These are phyloP conservation scores for Fagus sylvatica DNA, from an alignment of 306 rosid species.

Conservation along the genomic window DNA sequence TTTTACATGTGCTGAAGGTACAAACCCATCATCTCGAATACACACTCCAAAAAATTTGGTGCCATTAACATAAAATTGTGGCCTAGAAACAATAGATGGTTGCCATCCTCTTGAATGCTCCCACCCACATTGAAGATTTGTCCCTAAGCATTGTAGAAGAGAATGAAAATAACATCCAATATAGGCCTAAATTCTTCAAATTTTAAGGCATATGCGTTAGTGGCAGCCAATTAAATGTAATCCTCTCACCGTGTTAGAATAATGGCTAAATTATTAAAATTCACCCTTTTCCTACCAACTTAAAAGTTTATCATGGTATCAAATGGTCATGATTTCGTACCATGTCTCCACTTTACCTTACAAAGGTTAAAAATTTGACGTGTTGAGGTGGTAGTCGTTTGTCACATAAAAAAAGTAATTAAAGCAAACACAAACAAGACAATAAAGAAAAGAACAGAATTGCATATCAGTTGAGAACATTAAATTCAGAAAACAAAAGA, in stretches of 20 bases:
- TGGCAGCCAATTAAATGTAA: not conserved
- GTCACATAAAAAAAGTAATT: not conserved
- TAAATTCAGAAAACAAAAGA: not conserved
- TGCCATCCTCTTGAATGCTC: not conserved
- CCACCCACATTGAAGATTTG: not conserved
- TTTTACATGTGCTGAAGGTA: conserved; percentile 1
- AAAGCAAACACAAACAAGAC: not conserved
- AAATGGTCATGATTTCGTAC: too few species aligned
- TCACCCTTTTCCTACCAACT: too few species aligned
- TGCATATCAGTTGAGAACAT: not conserved
- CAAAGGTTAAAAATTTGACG: too few species aligned
- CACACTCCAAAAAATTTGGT: not conserved
- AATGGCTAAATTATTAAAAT: too few species aligned
- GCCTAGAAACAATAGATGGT: not conserved
- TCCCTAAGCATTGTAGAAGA: not conserved
- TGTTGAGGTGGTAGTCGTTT: too few species aligned
- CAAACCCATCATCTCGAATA: not conserved
- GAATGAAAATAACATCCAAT: not conserved
- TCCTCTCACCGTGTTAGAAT: too few species aligned
- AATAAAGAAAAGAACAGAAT: not conserved
- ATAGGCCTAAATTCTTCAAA: not conserved
- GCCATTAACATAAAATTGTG: not conserved
- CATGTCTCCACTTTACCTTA: too few species aligned
- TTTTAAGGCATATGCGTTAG: not conserved
- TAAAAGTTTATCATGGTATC: too few species aligned